Evolutionary conservation across 768 basidiomycete genomes (phyloP), one percentile per base, ranked within the genome.

Genomic region (Dendrothele bispora): DNA sequence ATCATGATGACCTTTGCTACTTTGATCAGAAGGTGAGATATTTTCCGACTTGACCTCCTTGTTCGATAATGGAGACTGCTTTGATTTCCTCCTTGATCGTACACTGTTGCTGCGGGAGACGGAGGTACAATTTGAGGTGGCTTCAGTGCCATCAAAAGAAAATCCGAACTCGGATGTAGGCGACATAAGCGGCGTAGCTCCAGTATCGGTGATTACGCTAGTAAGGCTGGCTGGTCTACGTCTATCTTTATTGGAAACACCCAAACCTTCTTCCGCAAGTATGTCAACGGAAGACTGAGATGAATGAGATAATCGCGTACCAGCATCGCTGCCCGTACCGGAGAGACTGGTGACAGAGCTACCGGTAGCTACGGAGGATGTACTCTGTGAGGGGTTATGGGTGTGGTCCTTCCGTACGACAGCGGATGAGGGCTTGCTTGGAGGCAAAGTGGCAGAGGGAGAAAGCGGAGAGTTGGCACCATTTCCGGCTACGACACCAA

Each of bases 201-300:
- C 76, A n/a, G 76, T 75, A 59, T 80, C 73, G 22, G 68, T 61
- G 6, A 77, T 71, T 50, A 77, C 72, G 27, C 74, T 63, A 34
- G 72, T 64, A 38, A 59, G 59, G 4, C 48, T 45, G 34, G 47
- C 53, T 36, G 53, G 55, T 6, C 59, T 55, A 3, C 56, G 59
- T n/a, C 53, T 49, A n/a, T 57, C 55, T 24, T 46, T 55, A 8
- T 36, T 37, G n/a, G 55, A 46, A 8, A 34, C 20, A n/a, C 60
- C 50, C 3, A 39, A 30, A 14, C 29, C 38, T 15, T 14, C 17
- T 26, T 18, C 20, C 26, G n/a, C 39, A 7, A 41, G n/a, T 11
- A 21, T 27, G 20, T 29, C 37, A 29, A 39, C 27, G 4, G 46
- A 47, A 15, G 37, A 39, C 32, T 47, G 46, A 10, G 46, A 47